Base-by-base conservation (phyloP, 2,329 filamentous ascomycete species). In the Talaromyces sp. region DNA sequence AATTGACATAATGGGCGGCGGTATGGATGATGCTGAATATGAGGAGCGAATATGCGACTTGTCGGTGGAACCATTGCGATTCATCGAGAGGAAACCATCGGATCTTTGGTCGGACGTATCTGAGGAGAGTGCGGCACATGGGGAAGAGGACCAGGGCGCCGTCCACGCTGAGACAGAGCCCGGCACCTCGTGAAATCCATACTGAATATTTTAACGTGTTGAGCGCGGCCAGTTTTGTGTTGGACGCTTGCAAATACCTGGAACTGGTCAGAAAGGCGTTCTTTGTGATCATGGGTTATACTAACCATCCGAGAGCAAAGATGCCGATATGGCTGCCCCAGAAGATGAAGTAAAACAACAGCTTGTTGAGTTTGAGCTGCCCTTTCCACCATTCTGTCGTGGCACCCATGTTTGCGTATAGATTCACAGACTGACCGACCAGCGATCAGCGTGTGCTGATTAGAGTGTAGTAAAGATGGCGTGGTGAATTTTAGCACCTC, bases 171-270 rank as follows among this genome's bases (percentile, higher is more conserved):
- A 99, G 81, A 6, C 90, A 89, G 46, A 99, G 79, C 68, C 92
- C 95, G 58, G 95, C 93, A 72, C 93, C 95, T 82, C 95, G 87
- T 29, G 95, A 98, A 62, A 97, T 85, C 93, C 93, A 99, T 59
- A 99, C 95, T 3, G 93, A 98, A 77, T 84, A 98, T 58, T 83
- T 82, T 55, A 99, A 85, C 0, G 79, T 84, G 76, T 99, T 99
- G 53, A 99, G 83, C 49, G 84, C 84, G 5, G 88, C 88, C 29
- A 99, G 81, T 60, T 85, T 85, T 10, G 73, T 63, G 70, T 96
- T 89, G 5, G 72, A 67, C 35, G 76, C 81, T 81, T 99, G 95
- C 69, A 95, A 88, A 70, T 81, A 90, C 91, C 92, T 96, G 67
- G 62, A 52, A n/a, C 49, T 10, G 31, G 49, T 52, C 26, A 52